Conservation (phyloP, 2,329 filamentous ascomycete species). For the Sarocladium oryzae region DNA sequence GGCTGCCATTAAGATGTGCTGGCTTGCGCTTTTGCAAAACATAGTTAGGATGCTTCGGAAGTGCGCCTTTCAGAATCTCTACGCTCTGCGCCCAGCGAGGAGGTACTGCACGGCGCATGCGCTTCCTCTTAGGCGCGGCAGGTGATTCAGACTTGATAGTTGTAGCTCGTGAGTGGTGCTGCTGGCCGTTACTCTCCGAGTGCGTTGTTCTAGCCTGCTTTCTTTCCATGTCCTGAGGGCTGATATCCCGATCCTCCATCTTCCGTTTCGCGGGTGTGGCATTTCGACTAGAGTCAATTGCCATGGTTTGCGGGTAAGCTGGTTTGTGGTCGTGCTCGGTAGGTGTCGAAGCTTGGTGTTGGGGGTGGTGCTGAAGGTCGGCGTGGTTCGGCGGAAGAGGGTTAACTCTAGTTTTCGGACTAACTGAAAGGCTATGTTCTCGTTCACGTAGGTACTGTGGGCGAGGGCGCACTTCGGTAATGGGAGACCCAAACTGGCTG, state of each 20-base stretch:
- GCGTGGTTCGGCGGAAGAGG: conserved; percentile 2
- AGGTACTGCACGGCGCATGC: conserved; percentile 27
- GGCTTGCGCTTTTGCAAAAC: conserved; percentile 34
- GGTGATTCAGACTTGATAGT: conserved; percentile 24
- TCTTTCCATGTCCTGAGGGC: conserved; percentile 44
- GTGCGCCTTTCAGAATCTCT: conserved; percentile 26
- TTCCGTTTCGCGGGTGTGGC: conserved; percentile 35
- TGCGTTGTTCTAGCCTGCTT: conserved; percentile 42
- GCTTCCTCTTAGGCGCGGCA: conserved; percentile 31
- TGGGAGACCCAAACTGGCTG: conserved; percentile 37
- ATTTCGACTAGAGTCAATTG: conserved; percentile 23
- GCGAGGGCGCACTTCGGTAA: conserved; percentile 34
- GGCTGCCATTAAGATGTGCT: conserved; percentile 15
- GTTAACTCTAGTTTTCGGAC: conserved; percentile 64
- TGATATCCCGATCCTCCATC: conserved; percentile 34
- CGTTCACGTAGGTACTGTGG: conserved; percentile 47
- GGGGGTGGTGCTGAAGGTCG: conserved; percentile 1
- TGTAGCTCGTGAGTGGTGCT: not conserved
- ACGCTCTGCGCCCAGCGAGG: conserved; percentile 45
- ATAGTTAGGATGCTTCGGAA: conserved; percentile 38
- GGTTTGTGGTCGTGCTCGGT: conserved; percentile 21
- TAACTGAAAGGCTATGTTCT: conserved; percentile 67
- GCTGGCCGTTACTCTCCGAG: conserved; percentile 39
- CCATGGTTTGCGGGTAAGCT: conserved; percentile 20
- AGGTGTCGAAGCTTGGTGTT: not conserved